These are phyloP conservation scores for Kwoniella sp. DNA, from an alignment of 768 basidiomycete species.

Conservation along the genomic window DNA sequence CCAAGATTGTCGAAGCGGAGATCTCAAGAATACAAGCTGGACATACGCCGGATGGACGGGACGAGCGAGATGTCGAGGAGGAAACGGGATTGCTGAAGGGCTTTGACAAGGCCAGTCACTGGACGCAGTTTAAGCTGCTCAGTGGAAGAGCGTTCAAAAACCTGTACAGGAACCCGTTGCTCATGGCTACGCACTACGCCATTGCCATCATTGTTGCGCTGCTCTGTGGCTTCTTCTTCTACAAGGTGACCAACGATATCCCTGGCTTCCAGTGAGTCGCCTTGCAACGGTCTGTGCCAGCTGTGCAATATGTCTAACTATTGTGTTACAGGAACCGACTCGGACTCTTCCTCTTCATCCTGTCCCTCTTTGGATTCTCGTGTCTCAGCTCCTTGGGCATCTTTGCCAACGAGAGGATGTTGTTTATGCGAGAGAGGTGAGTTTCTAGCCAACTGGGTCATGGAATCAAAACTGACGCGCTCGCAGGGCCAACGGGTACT, in stretches of 20 bases:
- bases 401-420: conserved; percentile 88
- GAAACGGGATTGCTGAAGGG: conserved; percentile 57
- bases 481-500: conserved; percentile 88
- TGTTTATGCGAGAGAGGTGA: conserved; percentile 97
- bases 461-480: background rate
- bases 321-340: conserved; percentile 43
- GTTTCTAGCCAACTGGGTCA: conserved; percentile 18
- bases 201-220: conserved; percentile 77
- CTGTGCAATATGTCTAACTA: background rate
- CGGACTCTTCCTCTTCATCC: conserved; percentile 94
- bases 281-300: background rate
- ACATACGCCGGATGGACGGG: conserved; percentile 39
- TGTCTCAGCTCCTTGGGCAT: conserved; percentile 87
- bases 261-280: conserved; percentile 90
- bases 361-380: conserved; percentile 96
- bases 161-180: conserved; percentile 86
- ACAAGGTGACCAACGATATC: conserved; percentile 85
- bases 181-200: conserved; percentile 84
- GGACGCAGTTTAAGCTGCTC: conserved; percentile 86
- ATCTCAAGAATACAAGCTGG: conserved; percentile 53
- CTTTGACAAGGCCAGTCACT: conserved; percentile 70
- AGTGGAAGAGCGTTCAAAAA: conserved; percentile 98
- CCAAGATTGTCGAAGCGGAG: conserved; percentile 61
- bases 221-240: conserved; percentile 92
- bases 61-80: conserved; percentile 60